Base-by-base conservation (phyloP, 345 rosid genomes). In the Salix viminalis region DNA sequence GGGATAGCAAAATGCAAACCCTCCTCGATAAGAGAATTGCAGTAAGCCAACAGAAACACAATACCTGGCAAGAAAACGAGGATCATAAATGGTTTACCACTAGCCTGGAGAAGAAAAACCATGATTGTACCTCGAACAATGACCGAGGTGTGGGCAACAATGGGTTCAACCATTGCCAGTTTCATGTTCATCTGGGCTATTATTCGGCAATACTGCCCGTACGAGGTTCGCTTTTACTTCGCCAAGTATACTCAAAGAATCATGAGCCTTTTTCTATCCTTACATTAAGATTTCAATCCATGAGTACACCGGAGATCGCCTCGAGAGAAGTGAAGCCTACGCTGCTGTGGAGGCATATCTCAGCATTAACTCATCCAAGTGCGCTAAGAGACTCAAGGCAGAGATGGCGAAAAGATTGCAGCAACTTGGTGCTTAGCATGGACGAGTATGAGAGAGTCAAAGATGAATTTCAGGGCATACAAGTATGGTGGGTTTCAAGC, bases 111-210 rank as follows among this genome's bases (percentile, higher is more conserved):
- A 62, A 65, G 37, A n/a, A 67, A 58, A 54, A 42, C 32, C 32
- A 71, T 41, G 83, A 75, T 81, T 79, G 36, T 78, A 75, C 79
- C 86, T 12, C 76, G 77, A 52, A 85, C 78, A 69, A 72, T 83
- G 88, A 65, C 71, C 1, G 93, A 86, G 77, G 81, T 85, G 84
- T 88, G 85, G 88, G 67, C 91, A 48, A 80, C 88, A 76, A 83
- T 85, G 90, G 92, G 94, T 10, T 87, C 90, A 70, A 83, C 90
- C 60, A 72, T 87, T 2, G 91, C 90, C 26, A 87, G 90, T 75
- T 60, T 87, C 78, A 86, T 87, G 89, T 90, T 89, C 87, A 4
- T 83, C 3, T 89, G 88, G 89, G 91, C 91, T 4, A 79, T 90
- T 14, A 2, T 87, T 65, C 69, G 71, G 23, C 90, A 87, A 23